Percentiles rank a stretch among this genome's conserved stretches.
Conservation (phyloP, 805 yeast genomes). For the Myxozyma udenii region DNA sequence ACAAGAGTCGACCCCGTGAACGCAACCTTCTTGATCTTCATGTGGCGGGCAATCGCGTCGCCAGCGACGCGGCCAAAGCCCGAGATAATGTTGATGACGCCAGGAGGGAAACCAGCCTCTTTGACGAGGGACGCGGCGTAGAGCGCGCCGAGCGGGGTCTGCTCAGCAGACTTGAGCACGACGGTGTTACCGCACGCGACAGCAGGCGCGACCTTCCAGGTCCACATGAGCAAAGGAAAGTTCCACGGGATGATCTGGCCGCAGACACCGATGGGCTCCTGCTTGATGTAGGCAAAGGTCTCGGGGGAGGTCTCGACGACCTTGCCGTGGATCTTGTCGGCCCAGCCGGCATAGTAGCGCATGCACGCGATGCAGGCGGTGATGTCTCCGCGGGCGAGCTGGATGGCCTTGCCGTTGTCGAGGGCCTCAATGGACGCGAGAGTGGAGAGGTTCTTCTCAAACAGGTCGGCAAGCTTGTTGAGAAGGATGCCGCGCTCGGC, state of each 20-base stretch:
- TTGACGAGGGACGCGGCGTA: conserved; percentile 64
- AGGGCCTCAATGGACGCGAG: conserved; percentile 78
- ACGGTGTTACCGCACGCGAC: conserved; percentile 85
- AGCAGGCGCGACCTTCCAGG: conserved; percentile 95
- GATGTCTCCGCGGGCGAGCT: conserved; percentile 63
- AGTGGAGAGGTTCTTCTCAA: conserved; percentile 68
- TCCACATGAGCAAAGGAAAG: conserved; percentile 88
- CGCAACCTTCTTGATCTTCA: conserved; percentile 81
- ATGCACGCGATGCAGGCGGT: conserved; percentile 63
- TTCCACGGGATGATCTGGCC: conserved; percentile 98
- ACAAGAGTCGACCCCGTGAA: conserved; percentile 94
- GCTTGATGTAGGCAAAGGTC: conserved; percentile 74
- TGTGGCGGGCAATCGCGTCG: conserved; percentile 71
- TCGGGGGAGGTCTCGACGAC: conserved; percentile 69
- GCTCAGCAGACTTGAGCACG: conserved; percentile 86
- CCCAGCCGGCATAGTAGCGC: conserved; percentile 86
- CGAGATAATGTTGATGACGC: conserved; percentile 81
- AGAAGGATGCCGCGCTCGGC: conserved; percentile 59
- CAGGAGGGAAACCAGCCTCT: conserved; percentile 88
- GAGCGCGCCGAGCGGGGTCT: conserved; percentile 86
- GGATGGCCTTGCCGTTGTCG: conserved; percentile 84
- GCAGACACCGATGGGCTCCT: conserved; percentile 92
- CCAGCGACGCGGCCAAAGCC: conserved; percentile 88
- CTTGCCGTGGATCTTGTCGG: conserved; percentile 80
- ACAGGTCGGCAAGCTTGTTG: conserved; percentile 68